These are phyloP conservation scores for Austroboletus rostrupii DNA, from an alignment of 1,284 basidiomycete genomes.

Conservation along the genomic window DNA sequence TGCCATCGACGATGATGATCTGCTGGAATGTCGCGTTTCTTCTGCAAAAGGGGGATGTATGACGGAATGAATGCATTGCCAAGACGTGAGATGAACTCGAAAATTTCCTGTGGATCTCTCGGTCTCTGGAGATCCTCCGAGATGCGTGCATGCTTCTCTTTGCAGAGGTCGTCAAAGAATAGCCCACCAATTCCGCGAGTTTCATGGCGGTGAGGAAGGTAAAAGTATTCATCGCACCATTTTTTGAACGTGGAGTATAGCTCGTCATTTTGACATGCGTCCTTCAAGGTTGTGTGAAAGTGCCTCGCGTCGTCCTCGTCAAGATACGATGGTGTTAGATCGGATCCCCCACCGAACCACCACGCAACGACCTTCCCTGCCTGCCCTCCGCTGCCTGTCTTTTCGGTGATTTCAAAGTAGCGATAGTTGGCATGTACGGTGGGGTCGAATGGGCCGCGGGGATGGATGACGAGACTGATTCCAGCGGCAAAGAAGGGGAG, in stretches of 20 bases:
- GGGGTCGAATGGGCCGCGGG: constrained; percentile 85
- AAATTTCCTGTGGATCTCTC: constrained; percentile 62
- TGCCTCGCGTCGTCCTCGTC: constrained; percentile 84
- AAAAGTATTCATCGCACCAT: constrained; percentile 99
- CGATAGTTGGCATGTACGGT: constrained; percentile 98
- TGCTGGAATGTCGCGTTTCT: constrained; percentile 56
- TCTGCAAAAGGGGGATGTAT: constrained; percentile 79
- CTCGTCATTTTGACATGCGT: constrained; percentile 70
- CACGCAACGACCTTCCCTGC: constrained; percentile 66
- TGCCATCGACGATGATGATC: constrained; percentile 83
- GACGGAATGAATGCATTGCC: constrained; percentile 84
- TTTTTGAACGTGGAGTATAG: constrained; percentile 85
- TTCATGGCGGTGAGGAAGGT: constrained; percentile 89
- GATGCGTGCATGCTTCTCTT: constrained; percentile 56
- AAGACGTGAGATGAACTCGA: constrained; percentile 67
- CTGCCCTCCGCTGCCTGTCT: constrained; percentile 31
- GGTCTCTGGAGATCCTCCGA: constrained; percentile 48
- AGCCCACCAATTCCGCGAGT: constrained; percentile 90
- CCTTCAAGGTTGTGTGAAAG: constrained; percentile 82
- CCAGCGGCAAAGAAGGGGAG: constrained; percentile 95
- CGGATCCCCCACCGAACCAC: constrained; percentile 99
- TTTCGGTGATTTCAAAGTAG: constrained; percentile 88
- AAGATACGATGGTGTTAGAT: constrained; percentile 93
- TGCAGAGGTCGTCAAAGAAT: constrained; percentile 91
- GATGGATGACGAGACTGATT: constrained; percentile 90